Conservation (phyloP, 257 asterid genomes). For the Echites panduratus region DNA sequence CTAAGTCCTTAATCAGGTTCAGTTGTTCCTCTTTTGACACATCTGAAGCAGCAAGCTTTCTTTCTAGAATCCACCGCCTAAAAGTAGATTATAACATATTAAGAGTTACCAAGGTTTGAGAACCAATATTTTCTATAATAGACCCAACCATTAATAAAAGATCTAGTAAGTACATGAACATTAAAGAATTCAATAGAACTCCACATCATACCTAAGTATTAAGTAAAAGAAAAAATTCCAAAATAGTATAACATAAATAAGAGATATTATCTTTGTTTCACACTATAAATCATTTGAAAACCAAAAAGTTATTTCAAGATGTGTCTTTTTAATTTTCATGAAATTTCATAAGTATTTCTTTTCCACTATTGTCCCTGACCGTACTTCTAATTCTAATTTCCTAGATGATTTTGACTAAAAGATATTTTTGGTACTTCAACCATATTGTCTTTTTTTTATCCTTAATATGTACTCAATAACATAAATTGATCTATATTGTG, state of each 20-base stretch:
- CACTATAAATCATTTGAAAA: too few species aligned
- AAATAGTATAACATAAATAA: background rate
- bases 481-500: too few species aligned
- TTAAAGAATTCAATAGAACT: background rate
- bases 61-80: constrained; percentile 91
- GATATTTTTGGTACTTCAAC: too few species aligned
- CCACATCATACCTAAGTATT: background rate
- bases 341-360: too few species aligned
- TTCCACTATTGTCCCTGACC: too few species aligned
- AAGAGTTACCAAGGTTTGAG: constrained; percentile 10
- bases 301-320: too few species aligned
- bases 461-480: too few species aligned
- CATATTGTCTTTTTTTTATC: too few species aligned
- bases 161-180: background rate
- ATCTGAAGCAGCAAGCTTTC: constrained; percentile 95
- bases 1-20: constrained; percentile 76
- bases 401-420: too few species aligned
- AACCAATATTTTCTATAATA: background rate
- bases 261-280: too few species aligned
- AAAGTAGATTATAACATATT: constrained; percentile 19
- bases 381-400: too few species aligned
- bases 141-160: background rate
- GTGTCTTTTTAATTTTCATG: too few species aligned
- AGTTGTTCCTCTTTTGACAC: constrained; percentile 93
- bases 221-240: background rate